A percentile compares a stretch with the other conserved stretches of the same genome.
Conservation (phyloP, 2,329 filamentous ascomycete species). For the Meredithiella fracta region DNA sequence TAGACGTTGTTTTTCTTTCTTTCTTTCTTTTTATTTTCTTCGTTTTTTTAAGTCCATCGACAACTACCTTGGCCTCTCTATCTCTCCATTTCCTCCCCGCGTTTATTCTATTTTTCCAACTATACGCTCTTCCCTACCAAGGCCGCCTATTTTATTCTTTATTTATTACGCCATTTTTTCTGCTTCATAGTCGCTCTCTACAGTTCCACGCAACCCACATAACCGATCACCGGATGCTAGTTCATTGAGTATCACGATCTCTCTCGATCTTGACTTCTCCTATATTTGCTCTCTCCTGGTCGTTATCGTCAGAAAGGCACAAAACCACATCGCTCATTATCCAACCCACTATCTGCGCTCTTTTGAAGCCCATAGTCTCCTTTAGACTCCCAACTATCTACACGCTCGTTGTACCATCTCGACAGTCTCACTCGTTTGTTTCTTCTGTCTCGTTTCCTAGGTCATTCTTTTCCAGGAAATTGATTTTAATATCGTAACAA, state of each 20-base stretch:
- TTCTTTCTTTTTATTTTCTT: conserved; percentile 19
- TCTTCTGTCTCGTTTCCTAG: background rate
- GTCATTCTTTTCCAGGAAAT: conserved; percentile 16
- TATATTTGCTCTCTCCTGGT: background rate
- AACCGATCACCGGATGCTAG: conserved; percentile 24
- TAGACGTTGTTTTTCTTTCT: background rate
- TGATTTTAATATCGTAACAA: background rate
- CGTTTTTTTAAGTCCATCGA: conserved; percentile 17
- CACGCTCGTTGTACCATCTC: background rate
- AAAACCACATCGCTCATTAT: background rate
- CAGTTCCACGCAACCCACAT: conserved; percentile 21
- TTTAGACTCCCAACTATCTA: background rate
- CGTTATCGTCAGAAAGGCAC: background rate
- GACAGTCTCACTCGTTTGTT: background rate
- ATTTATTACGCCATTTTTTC: conserved; percentile 15
- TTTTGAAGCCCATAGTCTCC: conserved; percentile 10
- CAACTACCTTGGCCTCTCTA: conserved; percentile 9
- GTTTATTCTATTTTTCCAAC: no score
- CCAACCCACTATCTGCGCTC: conserved; percentile 12
- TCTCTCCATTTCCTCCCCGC: conserved; percentile 18
- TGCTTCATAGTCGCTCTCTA: conserved; percentile 36
- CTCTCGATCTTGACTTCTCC: background rate
- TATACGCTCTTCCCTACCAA: conserved; percentile 1
- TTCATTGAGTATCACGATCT: conserved; percentile 5
- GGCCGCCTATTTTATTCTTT: conserved; percentile 11